These are phyloP conservation scores for Physcomitrellopsis africana DNA, from an alignment of 225 moss, liverwort and hornwort genomes.

Conservation along the genomic window DNA sequence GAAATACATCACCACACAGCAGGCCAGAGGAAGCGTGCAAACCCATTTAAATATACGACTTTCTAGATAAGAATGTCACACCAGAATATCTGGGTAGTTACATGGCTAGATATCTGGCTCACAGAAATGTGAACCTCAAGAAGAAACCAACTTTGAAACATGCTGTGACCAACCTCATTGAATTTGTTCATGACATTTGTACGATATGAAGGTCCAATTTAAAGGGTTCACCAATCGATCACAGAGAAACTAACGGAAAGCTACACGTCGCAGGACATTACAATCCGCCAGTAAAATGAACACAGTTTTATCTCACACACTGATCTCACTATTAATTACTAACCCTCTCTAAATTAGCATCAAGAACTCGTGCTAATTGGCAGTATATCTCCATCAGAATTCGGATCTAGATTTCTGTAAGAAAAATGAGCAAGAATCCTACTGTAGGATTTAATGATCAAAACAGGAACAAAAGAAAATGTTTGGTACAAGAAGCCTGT, in stretches of 20 bases:
- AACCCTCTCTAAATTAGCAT: slow-evolving; percentile 36
- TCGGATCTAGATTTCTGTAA: slow-evolving; percentile 43
- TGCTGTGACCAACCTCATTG: no score
- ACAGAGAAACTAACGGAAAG: background rate
- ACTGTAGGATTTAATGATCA: slow-evolving; percentile 35
- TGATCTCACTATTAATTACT: slow-evolving; percentile 36
- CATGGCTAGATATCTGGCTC: no score
- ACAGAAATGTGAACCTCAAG: no score
- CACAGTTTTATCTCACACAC: slow-evolving; percentile 20
- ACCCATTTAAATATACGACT: no score
- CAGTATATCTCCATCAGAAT: slow-evolving; percentile 33
- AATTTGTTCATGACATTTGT: no score
- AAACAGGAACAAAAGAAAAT: slow-evolving; percentile 38
- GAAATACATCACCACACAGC: no score
- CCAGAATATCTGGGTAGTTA: no score
- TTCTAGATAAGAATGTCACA: no score
- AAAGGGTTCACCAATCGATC: no score
- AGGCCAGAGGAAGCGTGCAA: no score
- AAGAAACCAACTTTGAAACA: no score
- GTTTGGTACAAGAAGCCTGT: slow-evolving; percentile 49
- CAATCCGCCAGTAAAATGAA: slow-evolving; percentile 16
- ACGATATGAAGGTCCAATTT: no score
- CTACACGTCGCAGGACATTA: slow-evolving; percentile 1
- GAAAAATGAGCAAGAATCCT: slow-evolving; percentile 39
- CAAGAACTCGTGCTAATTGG: slow-evolving; percentile 29